Evolutionary conservation across 139 green algal species (phyloP), one percentile per base, ranked within the genome.

Genomic region (Tetraselmis striata): DNA sequence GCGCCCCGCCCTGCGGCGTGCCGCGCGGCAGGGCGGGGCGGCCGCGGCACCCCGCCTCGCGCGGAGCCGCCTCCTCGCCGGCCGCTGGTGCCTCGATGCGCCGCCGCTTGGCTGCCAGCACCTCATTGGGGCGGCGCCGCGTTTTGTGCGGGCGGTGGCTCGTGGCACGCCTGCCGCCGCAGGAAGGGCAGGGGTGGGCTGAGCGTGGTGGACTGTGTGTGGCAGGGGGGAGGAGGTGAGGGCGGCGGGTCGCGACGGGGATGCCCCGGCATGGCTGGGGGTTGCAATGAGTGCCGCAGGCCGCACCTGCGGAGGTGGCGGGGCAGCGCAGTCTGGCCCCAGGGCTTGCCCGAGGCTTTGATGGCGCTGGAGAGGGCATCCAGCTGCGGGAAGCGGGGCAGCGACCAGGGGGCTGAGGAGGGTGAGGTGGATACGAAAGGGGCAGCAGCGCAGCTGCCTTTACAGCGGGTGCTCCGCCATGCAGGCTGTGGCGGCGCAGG

Each of bases 141-240:
- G 81, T 32, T 31, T 82, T 80, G 76, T 87, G 90, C 0, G 82
- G 79, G 23, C 90, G 90, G 77, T 91, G 85, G 80, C 82, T 88
- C 22, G 80, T 85, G 0, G 87, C 82, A 11, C 87, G 79, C 23
- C 87, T 79, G 45, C 45, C 45, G 45, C 45, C 45, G 45, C 11
- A 67, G 5, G 45, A 67, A 18, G 11, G 18, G 45, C 45, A 67
- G 45, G 45, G 45, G n/a, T n/a, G n/a, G n/a, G n/a, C n/a, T n/a
- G n/a, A n/a, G n/a, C n/a, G n/a, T n/a, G n/a, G n/a, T n/a, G n/a
- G n/a, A n/a, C n/a, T n/a, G n/a, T n/a, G n/a, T n/a, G n/a, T 67
- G 11, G 18, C 11, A 67, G 45, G 45, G 45, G 18, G 5, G 45
- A 67, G 18, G 45, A 67, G 45, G 45, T 18, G 11, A 67, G 45